Percentiles rank a stretch among this genome's conserved stretches.
Conservation (phyloP, 202 grass and related monocot genomes). For the Elaeis oleifera region DNA sequence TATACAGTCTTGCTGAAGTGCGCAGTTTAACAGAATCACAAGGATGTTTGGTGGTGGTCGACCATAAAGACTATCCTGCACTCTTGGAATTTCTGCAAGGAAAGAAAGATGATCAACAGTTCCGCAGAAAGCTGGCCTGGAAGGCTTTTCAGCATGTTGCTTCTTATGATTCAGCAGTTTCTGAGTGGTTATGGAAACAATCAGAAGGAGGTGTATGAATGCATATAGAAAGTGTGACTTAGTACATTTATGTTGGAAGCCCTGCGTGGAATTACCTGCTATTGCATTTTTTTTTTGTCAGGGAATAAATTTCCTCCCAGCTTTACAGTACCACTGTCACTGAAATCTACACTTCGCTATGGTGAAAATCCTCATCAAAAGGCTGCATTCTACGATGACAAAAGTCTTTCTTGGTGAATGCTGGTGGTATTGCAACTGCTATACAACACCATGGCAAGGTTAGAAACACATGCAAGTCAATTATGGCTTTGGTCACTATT, state of each 20-base stretch:
- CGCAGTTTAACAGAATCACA: conserved; percentile 54
- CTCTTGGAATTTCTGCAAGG: conserved; percentile 67
- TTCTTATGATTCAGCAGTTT: conserved; percentile 68
- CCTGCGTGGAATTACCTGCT: not conserved
- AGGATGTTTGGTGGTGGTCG: conserved; percentile 73
- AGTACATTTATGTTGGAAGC: no score
- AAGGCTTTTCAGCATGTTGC: conserved; percentile 73
- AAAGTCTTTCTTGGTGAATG: conserved; percentile 59
- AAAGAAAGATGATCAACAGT: conserved; percentile 38
- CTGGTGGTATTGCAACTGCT: conserved; percentile 77
- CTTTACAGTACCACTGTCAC: conserved; percentile 64
- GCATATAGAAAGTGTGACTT: no score
- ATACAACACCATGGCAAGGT: conserved; percentile 95
- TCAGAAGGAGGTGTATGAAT: conserved; percentile 27
- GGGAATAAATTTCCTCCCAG: conserved; percentile 59
- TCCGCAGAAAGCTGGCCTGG: conserved; percentile 63
- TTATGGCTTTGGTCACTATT: no score
- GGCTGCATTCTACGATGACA: conserved; percentile 80
- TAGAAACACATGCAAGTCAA: not conserved
- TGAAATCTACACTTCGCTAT: conserved; percentile 71
- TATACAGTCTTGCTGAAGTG: not conserved
- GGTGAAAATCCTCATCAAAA: conserved; percentile 98
- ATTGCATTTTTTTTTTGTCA: conserved; percentile 26
- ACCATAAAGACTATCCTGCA: conserved; percentile 68
- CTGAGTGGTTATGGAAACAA: conserved; percentile 76